phyloP scores from a whole-genome alignment of 441 rosid species.

The Populus hybrid region DNA sequence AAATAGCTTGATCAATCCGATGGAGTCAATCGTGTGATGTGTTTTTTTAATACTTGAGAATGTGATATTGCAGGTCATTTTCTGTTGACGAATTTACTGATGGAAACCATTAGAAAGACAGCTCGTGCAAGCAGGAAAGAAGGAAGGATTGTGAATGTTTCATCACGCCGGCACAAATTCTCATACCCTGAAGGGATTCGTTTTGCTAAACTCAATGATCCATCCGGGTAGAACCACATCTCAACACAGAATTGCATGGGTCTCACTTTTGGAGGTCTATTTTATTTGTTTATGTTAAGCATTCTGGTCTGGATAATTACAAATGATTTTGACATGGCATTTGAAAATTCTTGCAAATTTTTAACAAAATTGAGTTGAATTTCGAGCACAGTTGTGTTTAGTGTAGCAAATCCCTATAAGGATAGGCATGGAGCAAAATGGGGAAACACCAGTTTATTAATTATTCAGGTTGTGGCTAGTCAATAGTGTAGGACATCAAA shows the following conservation, averaged over 20 bases:
- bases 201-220: conserved; percentile 27
- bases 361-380: neutral
- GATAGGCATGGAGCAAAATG: neutral
- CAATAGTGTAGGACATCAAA: neutral
- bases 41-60: neutral
- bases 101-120: conserved; percentile 40
- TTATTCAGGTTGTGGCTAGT: neutral
- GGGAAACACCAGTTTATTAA: neutral
- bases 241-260: neutral
- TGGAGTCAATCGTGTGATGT: neutral
- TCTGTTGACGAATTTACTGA: conserved; percentile 35
- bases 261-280: neutral
- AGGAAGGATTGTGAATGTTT: conserved; percentile 38
- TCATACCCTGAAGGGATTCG: conserved; percentile 35
- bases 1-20: neutral
- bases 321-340: neutral
- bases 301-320: neutral
- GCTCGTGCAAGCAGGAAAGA: conserved; percentile 26
- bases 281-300: neutral
- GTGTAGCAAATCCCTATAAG: neutral
- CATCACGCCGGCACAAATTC: conserved; percentile 27
- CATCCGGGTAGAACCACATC: neutral
- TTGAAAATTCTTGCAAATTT: neutral
- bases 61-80: conserved; percentile 35
- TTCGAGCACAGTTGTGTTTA: neutral